Percentiles rank a stretch among this genome's conserved stretches.
These are phyloP conservation scores for Cochlearia excelsa DNA, from an alignment of 345 rosid species.

Conservation along the genomic window DNA sequence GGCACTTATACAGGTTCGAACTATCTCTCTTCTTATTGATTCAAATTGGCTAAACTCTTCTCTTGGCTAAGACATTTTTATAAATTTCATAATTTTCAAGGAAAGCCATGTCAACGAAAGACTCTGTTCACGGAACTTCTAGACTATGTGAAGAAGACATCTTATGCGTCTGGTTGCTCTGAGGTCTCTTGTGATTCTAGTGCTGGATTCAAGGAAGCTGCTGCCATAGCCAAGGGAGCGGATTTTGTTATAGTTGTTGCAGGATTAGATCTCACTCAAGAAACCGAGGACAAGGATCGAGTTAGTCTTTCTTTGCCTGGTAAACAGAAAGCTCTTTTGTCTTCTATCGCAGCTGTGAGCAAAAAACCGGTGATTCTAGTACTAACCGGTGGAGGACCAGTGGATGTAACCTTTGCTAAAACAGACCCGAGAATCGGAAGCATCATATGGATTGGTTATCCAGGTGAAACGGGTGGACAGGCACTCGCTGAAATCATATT, in stretches of 20 bases:
- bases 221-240: constrained; percentile 50
- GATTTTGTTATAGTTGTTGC: constrained; percentile 65
- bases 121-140: constrained; percentile 59
- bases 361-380: constrained; percentile 74
- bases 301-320: constrained; percentile 88
- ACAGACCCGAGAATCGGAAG: constrained; percentile 53
- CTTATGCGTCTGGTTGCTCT: constrained; percentile 61
- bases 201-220: constrained; percentile 55
- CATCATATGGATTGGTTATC: constrained; percentile 91
- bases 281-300: constrained; percentile 83
- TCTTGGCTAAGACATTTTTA: background rate
- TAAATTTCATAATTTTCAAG: constrained; percentile 36
- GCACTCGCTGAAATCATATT: constrained; percentile 81
- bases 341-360: constrained; percentile 59
- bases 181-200: constrained; percentile 59
- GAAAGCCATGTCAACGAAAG: constrained; percentile 65
- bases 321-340: constrained; percentile 63
- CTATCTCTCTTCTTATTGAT: background rate
- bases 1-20: constrained; percentile 77
- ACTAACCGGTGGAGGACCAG: constrained; percentile 92
- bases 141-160: constrained; percentile 42
- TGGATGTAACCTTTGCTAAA: constrained; percentile 79
- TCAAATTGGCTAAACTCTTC: background rate
- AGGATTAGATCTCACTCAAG: constrained; percentile 83
- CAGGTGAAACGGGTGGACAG: constrained; percentile 85